Base-by-base conservation (phyloP, 257 asterid species). In the Solanum corneliomulleri region DNA sequence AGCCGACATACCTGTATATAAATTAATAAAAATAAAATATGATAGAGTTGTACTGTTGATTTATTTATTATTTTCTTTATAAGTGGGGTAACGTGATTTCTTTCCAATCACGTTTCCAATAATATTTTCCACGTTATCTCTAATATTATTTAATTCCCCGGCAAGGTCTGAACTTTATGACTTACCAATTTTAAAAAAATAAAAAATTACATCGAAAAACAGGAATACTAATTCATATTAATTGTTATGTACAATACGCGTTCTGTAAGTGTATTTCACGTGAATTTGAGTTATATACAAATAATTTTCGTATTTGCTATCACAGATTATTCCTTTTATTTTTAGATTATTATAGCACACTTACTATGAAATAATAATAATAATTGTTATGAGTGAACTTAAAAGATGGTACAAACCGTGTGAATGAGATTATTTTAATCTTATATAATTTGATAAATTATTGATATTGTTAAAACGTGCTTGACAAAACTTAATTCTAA, bases 61-160 rank as follows among this genome's bases (percentile, higher is more conserved):
- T 7, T 71, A 5, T 12, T 78, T 3, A 37, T 37, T 37, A 2
- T 12, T 6, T 15, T 29, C 21, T 27, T 78, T 16, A 18, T 78
- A 45, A 44, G 66, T 15, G 25, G 85, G 29, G 29, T 49, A 49
- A 27, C 66, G 52, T 71, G 83, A 60, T 42, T 35, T 16, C 25
- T 5, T 56, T 60, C 60, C 47, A 25, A 44, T 29, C 78, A 56
- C 78, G 72, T 45, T 82, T 86, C 47, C 88, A 52, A 85, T 45
- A 45, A 77, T 87, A 88, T 89, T 89, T 88, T 91, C 86, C 93
- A 84, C 89, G 86, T 85, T 89, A 89, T 35, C 66, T 78, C 25
- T 14, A 3, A 14, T 45, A 81, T 69, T 77, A 14, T 75, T 84
- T 78, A 44, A 37, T 72, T 42, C 82, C 18, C 21, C 8, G 12